phyloP scores from a whole-genome alignment of 805 yeast genomes.

The Pichia ethanolica region DNA sequence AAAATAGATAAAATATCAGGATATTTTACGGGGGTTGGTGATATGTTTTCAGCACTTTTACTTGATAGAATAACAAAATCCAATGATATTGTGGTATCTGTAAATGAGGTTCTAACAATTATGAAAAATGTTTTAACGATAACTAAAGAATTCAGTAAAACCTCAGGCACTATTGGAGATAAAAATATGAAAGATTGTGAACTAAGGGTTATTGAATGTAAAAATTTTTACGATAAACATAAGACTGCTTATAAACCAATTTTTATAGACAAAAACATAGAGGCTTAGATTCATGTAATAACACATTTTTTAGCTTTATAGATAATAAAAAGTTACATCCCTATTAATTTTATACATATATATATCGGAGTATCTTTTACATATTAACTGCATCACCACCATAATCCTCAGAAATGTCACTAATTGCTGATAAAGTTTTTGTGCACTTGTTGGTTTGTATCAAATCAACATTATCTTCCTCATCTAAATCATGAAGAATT shows the following conservation, averaged over 20 bases:
- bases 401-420: conserved; percentile 13
- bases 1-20: conserved; percentile 59
- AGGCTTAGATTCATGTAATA: not conserved
- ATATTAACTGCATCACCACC: conserved; percentile 19
- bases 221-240: conserved; percentile 27
- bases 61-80: conserved; percentile 48
- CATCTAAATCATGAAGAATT: conserved; percentile 10
- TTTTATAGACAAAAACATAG: not conserved
- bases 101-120: conserved; percentile 47
- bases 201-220: conserved; percentile 56
- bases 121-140: conserved; percentile 44
- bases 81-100: conserved; percentile 28
- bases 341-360: too few relatives aligned
- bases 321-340: not conserved
- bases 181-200: conserved; percentile 67
- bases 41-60: conserved; percentile 73
- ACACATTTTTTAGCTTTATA: not conserved
- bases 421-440: not conserved
- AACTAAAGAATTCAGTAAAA: conserved; percentile 35
- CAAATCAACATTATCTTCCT: conserved; percentile 5
- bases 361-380: not conserved
- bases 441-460: not conserved
- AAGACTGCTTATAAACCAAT: conserved; percentile 6
- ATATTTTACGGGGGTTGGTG: conserved; percentile 95
- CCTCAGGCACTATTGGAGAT: conserved; percentile 49